Percentiles rank a stretch among this genome's conserved stretches.
phyloP scores from a whole-genome alignment of 129 eudicot species.

The Arctium minus region DNA sequence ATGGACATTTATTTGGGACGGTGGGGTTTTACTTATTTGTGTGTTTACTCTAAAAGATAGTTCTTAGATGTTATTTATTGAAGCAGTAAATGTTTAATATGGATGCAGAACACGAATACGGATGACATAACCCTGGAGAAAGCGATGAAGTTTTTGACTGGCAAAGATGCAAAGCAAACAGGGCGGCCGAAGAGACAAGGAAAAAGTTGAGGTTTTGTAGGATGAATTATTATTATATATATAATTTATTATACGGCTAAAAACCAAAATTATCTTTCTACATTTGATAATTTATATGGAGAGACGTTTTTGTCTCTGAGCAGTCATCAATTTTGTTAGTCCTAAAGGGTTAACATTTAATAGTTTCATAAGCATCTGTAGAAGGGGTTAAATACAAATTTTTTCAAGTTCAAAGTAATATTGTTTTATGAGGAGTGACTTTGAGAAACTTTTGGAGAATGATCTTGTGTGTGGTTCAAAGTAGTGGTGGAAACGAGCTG shows the following conservation, averaged over 20 bases:
- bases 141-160: constrained; percentile 59
- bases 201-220: constrained; percentile 34
- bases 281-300: constrained; percentile 7
- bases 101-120: constrained; percentile 52
- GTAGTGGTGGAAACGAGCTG: too few relatives aligned
- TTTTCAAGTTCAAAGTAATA: too few relatives aligned
- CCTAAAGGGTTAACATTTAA: background rate
- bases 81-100: background rate
- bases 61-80: background rate
- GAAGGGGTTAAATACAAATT: background rate
- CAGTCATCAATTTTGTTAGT: background rate
- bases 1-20: too few relatives aligned
- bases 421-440: too few relatives aligned
- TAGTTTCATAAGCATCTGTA: background rate
- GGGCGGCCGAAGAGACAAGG: constrained; percentile 64
- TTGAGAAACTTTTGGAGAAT: too few relatives aligned
- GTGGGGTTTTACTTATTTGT: too few relatives aligned
- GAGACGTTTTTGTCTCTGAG: background rate
- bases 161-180: constrained; percentile 65
- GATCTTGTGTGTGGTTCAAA: too few relatives aligned
- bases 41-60: background rate
- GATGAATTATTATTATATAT: background rate
- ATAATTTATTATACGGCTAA: background rate
- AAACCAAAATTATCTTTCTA: background rate
- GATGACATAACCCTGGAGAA: constrained; percentile 57